phyloP scores from a whole-genome alignment of 352 stramenopile genomes.

The Phytopythium delawarense region DNA sequence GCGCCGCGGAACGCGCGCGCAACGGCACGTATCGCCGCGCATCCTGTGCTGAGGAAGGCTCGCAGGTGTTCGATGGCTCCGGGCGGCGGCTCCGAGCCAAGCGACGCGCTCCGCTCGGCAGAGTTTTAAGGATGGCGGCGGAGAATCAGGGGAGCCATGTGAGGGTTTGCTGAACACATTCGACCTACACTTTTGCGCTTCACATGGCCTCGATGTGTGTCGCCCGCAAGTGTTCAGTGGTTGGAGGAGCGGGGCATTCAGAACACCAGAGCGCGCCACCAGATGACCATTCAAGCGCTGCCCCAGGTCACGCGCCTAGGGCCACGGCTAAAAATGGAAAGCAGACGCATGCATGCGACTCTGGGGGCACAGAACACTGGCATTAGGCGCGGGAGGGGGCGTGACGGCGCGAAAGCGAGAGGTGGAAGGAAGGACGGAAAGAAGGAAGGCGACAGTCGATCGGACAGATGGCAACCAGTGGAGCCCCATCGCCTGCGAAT shows the following conservation, averaged over 20 bases:
- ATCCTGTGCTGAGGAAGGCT: not conserved
- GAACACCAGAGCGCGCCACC: not conserved
- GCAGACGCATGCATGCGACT: no score
- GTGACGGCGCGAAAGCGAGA: constrained; percentile 3
- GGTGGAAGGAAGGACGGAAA: not conserved
- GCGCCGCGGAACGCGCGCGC: constrained; percentile 4
- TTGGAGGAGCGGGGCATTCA: not conserved
- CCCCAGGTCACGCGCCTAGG: not conserved
- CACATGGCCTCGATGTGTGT: not conserved
- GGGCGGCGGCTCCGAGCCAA: not conserved
- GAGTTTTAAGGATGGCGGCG: no score
- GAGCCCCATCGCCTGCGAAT: not conserved
- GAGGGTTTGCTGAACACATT: constrained; percentile 6
- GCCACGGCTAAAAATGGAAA: no score
- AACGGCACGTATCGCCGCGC: constrained; percentile 1
- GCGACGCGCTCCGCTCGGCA: not conserved
- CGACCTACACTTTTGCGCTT: constrained; percentile 1
- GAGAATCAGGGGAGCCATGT: not conserved
- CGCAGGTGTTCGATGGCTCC: not conserved
- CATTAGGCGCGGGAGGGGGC: not conserved
- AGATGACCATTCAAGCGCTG: not conserved
- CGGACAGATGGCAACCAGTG: not conserved
- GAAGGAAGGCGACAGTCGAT: not conserved
- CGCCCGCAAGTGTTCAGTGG: not conserved
- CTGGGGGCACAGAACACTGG: no score